Conservation (phyloP, 2,329 filamentous ascomycete species). For the Paraphaeosphaeria sporulosa region DNA sequence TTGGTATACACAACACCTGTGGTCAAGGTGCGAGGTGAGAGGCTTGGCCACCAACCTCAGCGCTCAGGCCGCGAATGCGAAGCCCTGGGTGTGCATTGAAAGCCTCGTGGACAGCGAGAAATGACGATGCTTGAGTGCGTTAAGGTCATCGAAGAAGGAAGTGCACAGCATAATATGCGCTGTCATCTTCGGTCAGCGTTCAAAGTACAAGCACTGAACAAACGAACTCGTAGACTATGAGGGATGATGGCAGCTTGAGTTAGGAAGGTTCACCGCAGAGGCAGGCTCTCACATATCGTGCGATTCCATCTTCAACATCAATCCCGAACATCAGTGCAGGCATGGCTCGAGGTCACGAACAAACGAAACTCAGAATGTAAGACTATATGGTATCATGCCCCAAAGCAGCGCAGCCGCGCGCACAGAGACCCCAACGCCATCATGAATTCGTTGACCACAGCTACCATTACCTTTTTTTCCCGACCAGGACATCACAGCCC, state of each 20-base stretch:
- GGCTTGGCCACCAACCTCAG: too few relatives aligned
- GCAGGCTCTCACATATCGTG: too few relatives aligned
- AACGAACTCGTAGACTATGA: neutral
- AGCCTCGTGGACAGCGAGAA: too few relatives aligned
- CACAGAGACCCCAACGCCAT: slow-evolving; percentile 3
- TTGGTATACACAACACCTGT: neutral
- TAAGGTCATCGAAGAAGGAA: too few relatives aligned
- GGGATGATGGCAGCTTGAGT: too few relatives aligned
- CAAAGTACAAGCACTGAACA: neutral
- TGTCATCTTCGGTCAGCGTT: too few relatives aligned
- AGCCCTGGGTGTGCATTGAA: too few relatives aligned
- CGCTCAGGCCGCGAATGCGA: too few relatives aligned
- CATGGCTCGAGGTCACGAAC: neutral
- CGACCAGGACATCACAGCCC: slow-evolving; percentile 42
- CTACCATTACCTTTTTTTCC: slow-evolving; percentile 30
- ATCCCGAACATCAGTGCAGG: slow-evolving; percentile 11
- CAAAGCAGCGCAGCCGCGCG: neutral
- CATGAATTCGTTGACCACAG: slow-evolving; percentile 4
- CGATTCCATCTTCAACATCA: neutral
- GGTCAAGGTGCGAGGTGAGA: too few relatives aligned
- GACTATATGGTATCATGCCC: slow-evolving; percentile 17
- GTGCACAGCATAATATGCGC: too few relatives aligned
- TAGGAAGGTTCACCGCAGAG: neutral
- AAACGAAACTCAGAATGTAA: neutral
- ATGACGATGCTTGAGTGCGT: too few relatives aligned